These are phyloP conservation scores for Apiospora aurea DNA, from an alignment of 2,329 filamentous ascomycete genomes.

Conservation along the genomic window DNA sequence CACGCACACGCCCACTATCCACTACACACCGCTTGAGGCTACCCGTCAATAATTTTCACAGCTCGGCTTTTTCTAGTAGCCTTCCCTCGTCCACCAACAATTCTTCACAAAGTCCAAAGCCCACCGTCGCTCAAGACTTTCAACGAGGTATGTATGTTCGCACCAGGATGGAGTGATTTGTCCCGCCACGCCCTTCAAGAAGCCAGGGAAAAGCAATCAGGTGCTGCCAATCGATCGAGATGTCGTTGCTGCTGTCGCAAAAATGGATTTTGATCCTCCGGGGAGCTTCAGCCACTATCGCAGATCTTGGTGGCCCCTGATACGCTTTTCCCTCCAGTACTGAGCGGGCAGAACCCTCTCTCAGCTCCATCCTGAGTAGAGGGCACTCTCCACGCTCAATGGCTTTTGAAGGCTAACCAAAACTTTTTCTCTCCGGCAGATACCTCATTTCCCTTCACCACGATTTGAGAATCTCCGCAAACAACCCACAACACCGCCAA, in stretches of 20 bases:
- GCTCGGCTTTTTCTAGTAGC: slow-evolving; percentile 25
- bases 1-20: slow-evolving; percentile 17
- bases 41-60: slow-evolving; percentile 40
- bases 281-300: background rate
- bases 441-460: slow-evolving; percentile 65
- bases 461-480: slow-evolving; percentile 81
- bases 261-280: slow-evolving; percentile 26
- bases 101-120: slow-evolving; percentile 32
- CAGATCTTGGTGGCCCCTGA: slow-evolving; percentile 45
- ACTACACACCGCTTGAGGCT: slow-evolving; percentile 19
- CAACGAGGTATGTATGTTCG: slow-evolving; percentile 53
- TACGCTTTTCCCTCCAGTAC: slow-evolving; percentile 70
- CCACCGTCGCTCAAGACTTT: slow-evolving; percentile 32
- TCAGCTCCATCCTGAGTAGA: slow-evolving; percentile 49
- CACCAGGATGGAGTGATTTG: slow-evolving; percentile 43
- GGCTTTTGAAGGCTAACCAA: slow-evolving; percentile 69
- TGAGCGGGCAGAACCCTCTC: slow-evolving; percentile 75
- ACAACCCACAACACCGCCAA: slow-evolving; percentile 67
- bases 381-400: slow-evolving; percentile 75
- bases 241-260: slow-evolving; percentile 20
- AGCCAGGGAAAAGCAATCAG: slow-evolving; percentile 70
- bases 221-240: slow-evolving; percentile 32
- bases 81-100: slow-evolving; percentile 36
- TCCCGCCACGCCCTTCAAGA: slow-evolving; percentile 47
- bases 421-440: slow-evolving; percentile 54